Base-by-base conservation (phyloP, 148 eudicot species). In the Rheum nobile region DNA sequence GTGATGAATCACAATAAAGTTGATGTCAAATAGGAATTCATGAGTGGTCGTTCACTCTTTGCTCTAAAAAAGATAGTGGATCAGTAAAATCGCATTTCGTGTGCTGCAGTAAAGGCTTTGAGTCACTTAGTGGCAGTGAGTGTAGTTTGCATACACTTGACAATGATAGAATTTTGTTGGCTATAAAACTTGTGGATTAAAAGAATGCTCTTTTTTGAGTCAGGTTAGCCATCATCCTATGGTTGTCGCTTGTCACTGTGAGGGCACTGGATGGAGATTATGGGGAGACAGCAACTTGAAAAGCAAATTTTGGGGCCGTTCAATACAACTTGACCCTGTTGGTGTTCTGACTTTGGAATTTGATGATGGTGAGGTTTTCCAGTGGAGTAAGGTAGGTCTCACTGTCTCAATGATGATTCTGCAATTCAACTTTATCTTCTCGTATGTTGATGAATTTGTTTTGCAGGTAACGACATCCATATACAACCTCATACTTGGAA, bases 201-300 rank as follows among this genome's bases (percentile, higher is more conserved):
- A 14, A 34, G 39, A 4, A n/a, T 57, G 21, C 10, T 65, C 41
- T 65, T 16, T 65, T 65, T 65, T 65, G 21, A 65, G 19, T 38
- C 73, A 71, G 73, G 73, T 71, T 17, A 71, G 73, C 73, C 73
- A 71, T 71, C 73, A 71, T 39, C 73, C 73, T 10, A 71, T 43
- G 48, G 47, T 71, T 10, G 50, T 71, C 41, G 73, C 73, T 39
- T 71, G 73, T 19, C 73, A 71, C 24, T 71, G 73, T 22, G 73
- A 71, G 50, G 73, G 73, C 7, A 39, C 48, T 38, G 73, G 73
- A 10, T 71, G 73, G 73, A 71, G n/a, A 71, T 39, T 71, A 22
- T 71, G 73, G 73, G 73, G 48, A 39, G 73, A 71, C 34, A 71
- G 73, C 50, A 71, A 71, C 50, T 43, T 71, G 13, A 71, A 71